A percentile compares a stretch with the other conserved stretches of the same genome.
Conservation (phyloP, 768 basidiomycete genomes). For the Tricholoma bakamatsutake region DNA sequence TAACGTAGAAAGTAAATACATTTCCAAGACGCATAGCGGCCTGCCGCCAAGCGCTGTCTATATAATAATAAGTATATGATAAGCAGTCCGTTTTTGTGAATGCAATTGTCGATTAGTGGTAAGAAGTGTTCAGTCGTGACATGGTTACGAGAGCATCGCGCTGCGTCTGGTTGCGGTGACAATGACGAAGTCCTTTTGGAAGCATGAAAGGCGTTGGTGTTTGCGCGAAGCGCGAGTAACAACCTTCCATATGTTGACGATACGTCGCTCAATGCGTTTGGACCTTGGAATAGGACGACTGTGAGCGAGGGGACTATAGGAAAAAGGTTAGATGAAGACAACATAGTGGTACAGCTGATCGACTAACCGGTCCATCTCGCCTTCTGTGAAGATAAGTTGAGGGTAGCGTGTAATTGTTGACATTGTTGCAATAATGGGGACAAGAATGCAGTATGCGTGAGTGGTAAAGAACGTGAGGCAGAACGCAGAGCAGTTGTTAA, state of each 20-base stretch:
- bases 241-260: constrained; percentile 57
- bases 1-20: too few species aligned
- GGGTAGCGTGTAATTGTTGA: neutral
- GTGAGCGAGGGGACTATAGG: neutral
- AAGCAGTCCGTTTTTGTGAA: neutral
- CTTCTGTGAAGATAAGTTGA: neutral
- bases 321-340: neutral
- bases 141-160: constrained; percentile 28
- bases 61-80: neutral
- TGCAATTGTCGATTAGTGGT: neutral
- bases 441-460: neutral
- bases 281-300: constrained; percentile 10
- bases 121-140: neutral
- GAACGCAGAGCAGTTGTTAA: neutral
- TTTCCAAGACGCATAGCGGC: too few species aligned
- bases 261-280: constrained; percentile 50
- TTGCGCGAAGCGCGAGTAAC: constrained; percentile 50
- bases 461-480: neutral
- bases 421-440: neutral
- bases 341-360: neutral
- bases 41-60: neutral
- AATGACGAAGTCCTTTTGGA: constrained; percentile 58
- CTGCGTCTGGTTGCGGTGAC: constrained; percentile 53
- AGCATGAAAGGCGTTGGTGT: constrained; percentile 43
- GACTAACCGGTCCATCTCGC: neutral